Evolutionary conservation across 768 basidiomycete species (phyloP).

Genomic region (Rhodotorula taiwanensis): DNA sequence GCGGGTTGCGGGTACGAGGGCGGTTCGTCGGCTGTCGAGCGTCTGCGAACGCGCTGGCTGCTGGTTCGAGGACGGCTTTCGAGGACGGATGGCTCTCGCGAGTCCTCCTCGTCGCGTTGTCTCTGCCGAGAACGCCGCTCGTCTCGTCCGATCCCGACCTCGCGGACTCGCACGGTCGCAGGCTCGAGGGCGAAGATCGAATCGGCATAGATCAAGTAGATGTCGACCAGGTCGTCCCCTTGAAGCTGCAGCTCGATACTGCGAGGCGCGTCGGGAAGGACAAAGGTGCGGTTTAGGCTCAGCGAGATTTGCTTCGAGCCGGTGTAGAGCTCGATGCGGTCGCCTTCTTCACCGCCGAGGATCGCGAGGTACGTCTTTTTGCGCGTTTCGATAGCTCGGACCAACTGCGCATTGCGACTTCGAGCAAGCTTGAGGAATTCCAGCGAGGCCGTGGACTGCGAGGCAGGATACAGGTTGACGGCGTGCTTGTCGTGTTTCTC

Average conservation of each 20-base stretch:
- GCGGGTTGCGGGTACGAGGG: no score
- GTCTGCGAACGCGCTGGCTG: no score
- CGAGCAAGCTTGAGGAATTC: constrained; percentile 90
- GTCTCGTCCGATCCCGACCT: constrained; percentile 81
- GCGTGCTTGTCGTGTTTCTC: no score
- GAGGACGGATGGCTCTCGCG: no score
- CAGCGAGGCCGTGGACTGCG: constrained; percentile 57
- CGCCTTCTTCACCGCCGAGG: constrained; percentile 82
- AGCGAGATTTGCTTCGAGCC: constrained; percentile 57
- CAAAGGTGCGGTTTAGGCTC: constrained; percentile 84
- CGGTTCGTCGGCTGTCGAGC: no score
- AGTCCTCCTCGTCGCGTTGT: no score
- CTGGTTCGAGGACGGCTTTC: no score
- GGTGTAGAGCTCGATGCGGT: constrained; percentile 88
- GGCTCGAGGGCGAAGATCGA: constrained; percentile 89
- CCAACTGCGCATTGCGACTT: constrained; percentile 72
- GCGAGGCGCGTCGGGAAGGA: constrained; percentile 80
- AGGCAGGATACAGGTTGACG: no score
- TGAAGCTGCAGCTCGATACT: constrained; percentile 81
- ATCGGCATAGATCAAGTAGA: constrained; percentile 75
- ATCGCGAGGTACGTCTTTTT: constrained; percentile 94
- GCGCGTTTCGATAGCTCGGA: constrained; percentile 81
- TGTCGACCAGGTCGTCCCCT: constrained; percentile 85
- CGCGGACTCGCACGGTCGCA: constrained; percentile 86
- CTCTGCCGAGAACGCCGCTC: constrained; percentile 77